Percentiles rank a stretch among this genome's conserved stretches.
These are phyloP conservation scores for Quercus alba DNA, from an alignment of 306 rosid genomes.

Conservation along the genomic window DNA sequence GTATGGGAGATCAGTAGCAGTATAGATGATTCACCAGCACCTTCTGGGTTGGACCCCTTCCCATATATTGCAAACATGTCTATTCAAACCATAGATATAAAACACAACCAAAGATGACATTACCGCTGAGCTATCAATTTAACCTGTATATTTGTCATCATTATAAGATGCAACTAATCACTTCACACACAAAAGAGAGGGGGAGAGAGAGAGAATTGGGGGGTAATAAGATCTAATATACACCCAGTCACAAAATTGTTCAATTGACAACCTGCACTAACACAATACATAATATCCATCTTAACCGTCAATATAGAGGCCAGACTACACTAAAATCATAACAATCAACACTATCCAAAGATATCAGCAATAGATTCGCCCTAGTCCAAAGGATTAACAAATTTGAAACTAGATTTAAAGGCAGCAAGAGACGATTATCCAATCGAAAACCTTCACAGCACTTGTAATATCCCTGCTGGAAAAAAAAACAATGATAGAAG, in stretches of 20 bases:
- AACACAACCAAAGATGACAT: too few species aligned
- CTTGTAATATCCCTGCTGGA: constrained; percentile 22
- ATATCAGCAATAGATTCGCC: constrained; percentile 14
- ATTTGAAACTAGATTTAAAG: constrained; percentile 18
- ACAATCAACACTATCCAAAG: constrained; percentile 15
- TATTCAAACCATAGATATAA: too few species aligned
- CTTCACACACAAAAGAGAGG: too few species aligned
- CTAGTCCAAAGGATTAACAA: constrained; percentile 29
- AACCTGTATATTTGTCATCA: too few species aligned
- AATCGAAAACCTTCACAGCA: constrained; percentile 23
- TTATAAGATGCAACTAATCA: too few species aligned
- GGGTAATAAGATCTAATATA: not conserved
- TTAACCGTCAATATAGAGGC: not conserved
- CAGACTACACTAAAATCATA: not conserved
- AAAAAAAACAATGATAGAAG: not conserved
- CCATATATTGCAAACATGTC: too few species aligned
- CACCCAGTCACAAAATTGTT: not conserved
- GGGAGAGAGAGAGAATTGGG: too few species aligned
- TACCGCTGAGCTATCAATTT: too few species aligned
- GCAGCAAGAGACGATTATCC: not conserved
- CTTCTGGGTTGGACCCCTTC: too few species aligned
- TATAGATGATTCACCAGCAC: too few species aligned
- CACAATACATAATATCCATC: not conserved
- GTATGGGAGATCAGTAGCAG: too few species aligned
- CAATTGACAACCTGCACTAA: not conserved